Evolutionary conservation across 2,329 filamentous ascomycete genomes (phyloP).

Genomic region (Metarhizium humberi): DNA sequence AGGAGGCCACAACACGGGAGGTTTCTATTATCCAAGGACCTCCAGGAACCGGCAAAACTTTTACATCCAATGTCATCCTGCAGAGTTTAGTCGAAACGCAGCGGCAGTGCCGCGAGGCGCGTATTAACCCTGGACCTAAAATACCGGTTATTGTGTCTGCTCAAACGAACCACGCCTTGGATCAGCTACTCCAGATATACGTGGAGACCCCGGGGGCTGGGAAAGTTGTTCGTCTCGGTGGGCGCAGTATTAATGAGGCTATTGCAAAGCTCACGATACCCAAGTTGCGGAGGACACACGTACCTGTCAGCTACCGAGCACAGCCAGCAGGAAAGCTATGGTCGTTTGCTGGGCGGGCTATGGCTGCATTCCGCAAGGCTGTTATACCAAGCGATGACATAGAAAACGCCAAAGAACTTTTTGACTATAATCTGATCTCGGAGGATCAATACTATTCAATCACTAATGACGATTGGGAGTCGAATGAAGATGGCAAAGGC

Average conservation of each 20-base stretch:
- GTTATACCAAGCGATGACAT: slow-evolving; percentile 22
- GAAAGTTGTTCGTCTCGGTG: slow-evolving; percentile 53
- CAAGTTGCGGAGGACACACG: background rate
- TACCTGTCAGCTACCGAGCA: slow-evolving; percentile 21
- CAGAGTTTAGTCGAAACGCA: slow-evolving; percentile 40
- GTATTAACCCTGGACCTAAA: background rate
- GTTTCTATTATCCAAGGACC: slow-evolving; percentile 77
- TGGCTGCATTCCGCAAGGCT: slow-evolving; percentile 6
- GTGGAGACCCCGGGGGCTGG: slow-evolving; percentile 32
- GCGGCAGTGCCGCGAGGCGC: slow-evolving; percentile 34
- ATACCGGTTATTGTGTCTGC: slow-evolving; percentile 71
- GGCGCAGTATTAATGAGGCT: slow-evolving; percentile 51
- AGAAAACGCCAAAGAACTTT: slow-evolving; percentile 45
- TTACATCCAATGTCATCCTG: slow-evolving; percentile 65
- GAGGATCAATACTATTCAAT: slow-evolving; percentile 55
- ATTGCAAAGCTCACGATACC: background rate
- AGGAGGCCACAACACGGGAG: slow-evolving; percentile 60
- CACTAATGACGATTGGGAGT: slow-evolving; percentile 31
- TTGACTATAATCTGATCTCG: slow-evolving; percentile 48
- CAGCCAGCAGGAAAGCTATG: background rate
- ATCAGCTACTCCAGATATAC: slow-evolving; percentile 65
- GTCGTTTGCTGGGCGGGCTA: slow-evolving; percentile 4
- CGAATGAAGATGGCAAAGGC: background rate
- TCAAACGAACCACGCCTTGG: slow-evolving; percentile 85
- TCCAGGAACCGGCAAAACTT: slow-evolving; percentile 68